Conservation (phyloP, 768 basidiomycete species). For the Lactarius sanguifluus region DNA sequence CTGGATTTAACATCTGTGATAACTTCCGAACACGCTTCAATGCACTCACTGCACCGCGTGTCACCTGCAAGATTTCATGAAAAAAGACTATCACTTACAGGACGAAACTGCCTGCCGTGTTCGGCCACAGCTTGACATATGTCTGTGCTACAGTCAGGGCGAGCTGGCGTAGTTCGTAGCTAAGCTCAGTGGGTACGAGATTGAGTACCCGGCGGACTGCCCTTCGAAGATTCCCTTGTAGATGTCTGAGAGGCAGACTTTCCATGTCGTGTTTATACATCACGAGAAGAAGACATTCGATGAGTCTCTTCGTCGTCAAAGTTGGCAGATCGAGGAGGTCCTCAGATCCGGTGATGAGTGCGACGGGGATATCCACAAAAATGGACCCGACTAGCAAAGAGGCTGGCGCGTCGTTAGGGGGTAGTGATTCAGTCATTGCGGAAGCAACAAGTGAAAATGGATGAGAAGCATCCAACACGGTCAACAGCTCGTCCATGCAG, state of each 20-base stretch:
- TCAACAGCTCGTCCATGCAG: constrained; percentile 58
- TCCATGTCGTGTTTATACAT: constrained; percentile 77
- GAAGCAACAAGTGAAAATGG: constrained; percentile 49
- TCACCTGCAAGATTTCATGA: constrained; percentile 4
- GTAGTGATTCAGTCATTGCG: constrained; percentile 41
- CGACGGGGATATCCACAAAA: constrained; percentile 61
- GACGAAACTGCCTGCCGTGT: constrained; percentile 51
- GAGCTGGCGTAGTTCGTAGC: constrained; percentile 67
- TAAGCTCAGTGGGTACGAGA: constrained; percentile 51
- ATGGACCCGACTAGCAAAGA: constrained; percentile 57
- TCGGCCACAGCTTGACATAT: constrained; percentile 60
- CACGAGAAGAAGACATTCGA: constrained; percentile 64
- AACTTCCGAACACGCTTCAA: constrained; percentile 52
- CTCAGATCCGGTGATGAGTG: constrained; percentile 47
- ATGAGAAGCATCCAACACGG: constrained; percentile 60
- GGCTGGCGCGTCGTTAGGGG: constrained; percentile 44
- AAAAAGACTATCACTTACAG: constrained; percentile 42
- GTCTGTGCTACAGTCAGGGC: constrained; percentile 60
- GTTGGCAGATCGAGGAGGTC: constrained; percentile 52
- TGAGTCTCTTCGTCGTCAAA: constrained; percentile 54
- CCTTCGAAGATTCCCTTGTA: constrained; percentile 52
- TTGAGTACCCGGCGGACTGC: constrained; percentile 55
- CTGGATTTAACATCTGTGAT: constrained; percentile 48
- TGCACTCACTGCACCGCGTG: constrained; percentile 43
- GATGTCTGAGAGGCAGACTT: constrained; percentile 49